These are phyloP conservation scores for Artemisia tridentata DNA, from an alignment of 129 eudicot species.

Conservation along the genomic window DNA sequence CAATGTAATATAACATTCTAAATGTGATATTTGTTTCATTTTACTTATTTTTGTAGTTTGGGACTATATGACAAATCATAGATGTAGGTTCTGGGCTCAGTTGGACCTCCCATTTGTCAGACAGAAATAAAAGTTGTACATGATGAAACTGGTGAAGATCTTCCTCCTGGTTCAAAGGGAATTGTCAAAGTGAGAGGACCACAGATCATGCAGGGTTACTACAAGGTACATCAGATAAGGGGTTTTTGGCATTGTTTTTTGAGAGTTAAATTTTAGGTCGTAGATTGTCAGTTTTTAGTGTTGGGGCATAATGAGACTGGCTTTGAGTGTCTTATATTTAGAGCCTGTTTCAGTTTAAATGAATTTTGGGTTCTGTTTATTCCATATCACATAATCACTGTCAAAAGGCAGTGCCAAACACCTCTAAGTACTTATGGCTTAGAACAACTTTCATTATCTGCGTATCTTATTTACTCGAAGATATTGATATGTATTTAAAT, in stretches of 20 bases:
- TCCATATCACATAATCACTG: neutral
- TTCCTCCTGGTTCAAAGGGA: conserved; percentile 82
- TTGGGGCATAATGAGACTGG: no score
- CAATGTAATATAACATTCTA: conserved; percentile 51
- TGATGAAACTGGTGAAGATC: conserved; percentile 63
- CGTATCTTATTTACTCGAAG: no score
- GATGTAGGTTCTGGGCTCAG: conserved; percentile 86
- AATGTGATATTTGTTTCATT: neutral
- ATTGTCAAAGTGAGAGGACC: conserved; percentile 89
- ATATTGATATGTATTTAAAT: neutral
- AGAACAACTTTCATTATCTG: no score
- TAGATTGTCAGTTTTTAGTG: no score
- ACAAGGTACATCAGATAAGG: conserved; percentile 53
- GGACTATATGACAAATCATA: conserved; percentile 30
- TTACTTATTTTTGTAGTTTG: conserved; percentile 13
- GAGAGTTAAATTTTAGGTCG: no score
- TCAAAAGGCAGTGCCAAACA: no score
- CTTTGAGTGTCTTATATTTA: no score
- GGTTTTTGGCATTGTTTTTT: neutral
- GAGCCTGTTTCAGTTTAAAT: neutral
- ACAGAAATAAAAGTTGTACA: conserved; percentile 78
- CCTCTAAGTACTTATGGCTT: no score
- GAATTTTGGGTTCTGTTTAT: neutral
- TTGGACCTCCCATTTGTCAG: conserved; percentile 63
- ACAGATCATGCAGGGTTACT: conserved; percentile 89